Percentiles rank a stretch among this genome's conserved stretches.
These are phyloP conservation scores for Hapsidospora chrysogenum DNA, from an alignment of 495 filamentous ascomycete species.

Conservation along the genomic window DNA sequence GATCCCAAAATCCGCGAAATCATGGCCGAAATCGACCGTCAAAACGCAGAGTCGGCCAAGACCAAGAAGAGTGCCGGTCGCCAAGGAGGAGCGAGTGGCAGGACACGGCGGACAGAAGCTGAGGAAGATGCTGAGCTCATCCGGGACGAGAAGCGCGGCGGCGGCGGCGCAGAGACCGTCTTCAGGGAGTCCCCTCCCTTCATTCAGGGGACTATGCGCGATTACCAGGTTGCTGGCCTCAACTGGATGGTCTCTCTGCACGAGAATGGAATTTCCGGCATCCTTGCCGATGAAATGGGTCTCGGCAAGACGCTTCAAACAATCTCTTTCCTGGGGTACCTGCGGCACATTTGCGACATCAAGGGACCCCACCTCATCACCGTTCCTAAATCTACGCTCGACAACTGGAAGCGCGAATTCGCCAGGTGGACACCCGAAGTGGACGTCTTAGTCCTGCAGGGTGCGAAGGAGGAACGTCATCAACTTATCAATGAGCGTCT, in stretches of 20 bases:
- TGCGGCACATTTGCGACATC: slow-evolving; percentile 75
- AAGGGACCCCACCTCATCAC: slow-evolving; percentile 85
- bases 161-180: slow-evolving; percentile 68
- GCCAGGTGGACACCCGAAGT: slow-evolving; percentile 88
- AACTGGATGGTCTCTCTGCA: slow-evolving; percentile 99
- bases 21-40: slow-evolving; percentile 81
- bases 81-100: slow-evolving; percentile 69
- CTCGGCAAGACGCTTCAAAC: slow-evolving; percentile 91
- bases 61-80: slow-evolving; percentile 57
- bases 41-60: slow-evolving; percentile 63
- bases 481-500: slow-evolving; percentile 81
- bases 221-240: slow-evolving; percentile 86
- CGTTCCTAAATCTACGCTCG: slow-evolving; percentile 93
- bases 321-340: slow-evolving; percentile 76
- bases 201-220: slow-evolving; percentile 80
- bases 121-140: slow-evolving; percentile 95
- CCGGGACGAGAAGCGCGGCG: slow-evolving; percentile 77
- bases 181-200: slow-evolving; percentile 87
- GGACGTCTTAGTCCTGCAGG: slow-evolving; percentile 85
- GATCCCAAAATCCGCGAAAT: slow-evolving; percentile 83
- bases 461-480: slow-evolving; percentile 84
- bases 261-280: slow-evolving; percentile 97
- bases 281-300: slow-evolving; percentile 95
- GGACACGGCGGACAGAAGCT: slow-evolving; percentile 80
- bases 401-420: slow-evolving; percentile 98